These are phyloP conservation scores for Teratosphaeria nubilosa DNA, from an alignment of 2,329 filamentous ascomycete genomes.

Conservation along the genomic window DNA sequence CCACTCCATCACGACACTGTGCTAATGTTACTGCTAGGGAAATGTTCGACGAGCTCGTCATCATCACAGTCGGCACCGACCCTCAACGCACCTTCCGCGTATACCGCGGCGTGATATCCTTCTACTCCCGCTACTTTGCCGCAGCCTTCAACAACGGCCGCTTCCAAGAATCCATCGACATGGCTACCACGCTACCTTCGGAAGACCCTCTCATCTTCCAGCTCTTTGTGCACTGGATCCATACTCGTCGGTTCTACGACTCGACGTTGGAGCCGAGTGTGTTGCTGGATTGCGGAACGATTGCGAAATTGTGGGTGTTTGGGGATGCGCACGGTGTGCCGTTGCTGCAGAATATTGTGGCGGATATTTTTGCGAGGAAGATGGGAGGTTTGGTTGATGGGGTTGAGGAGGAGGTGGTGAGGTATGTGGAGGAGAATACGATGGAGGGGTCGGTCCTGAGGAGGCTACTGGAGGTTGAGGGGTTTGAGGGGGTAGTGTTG, in stretches of 20 bases:
- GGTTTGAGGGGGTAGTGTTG: background rate
- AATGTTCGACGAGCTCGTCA: constrained; percentile 1
- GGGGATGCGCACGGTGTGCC: constrained; percentile 2
- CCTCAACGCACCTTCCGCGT: constrained; percentile 4
- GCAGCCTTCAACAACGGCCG: background rate
- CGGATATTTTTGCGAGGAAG: background rate
- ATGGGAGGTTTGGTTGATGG: background rate
- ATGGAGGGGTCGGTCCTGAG: background rate
- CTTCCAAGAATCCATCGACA: constrained; percentile 5
- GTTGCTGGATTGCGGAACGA: background rate
- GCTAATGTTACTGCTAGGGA: background rate
- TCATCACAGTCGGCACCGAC: background rate
- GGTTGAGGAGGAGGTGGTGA: background rate
- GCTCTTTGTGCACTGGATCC: constrained; percentile 1
- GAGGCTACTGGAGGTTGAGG: background rate
- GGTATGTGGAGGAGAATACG: background rate
- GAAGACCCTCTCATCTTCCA: constrained; percentile 1
- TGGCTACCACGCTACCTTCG: constrained; percentile 1
- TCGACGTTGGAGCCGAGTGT: background rate
- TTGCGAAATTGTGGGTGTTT: constrained; percentile 2
- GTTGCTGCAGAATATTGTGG: background rate
- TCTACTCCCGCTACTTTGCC: constrained; percentile 15
- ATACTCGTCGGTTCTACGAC: background rate
- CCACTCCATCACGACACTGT: background rate
- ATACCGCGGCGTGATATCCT: constrained; percentile 9